phyloP scores from a whole-genome alignment of 257 asterid species.

The Ilex aquifolium region DNA sequence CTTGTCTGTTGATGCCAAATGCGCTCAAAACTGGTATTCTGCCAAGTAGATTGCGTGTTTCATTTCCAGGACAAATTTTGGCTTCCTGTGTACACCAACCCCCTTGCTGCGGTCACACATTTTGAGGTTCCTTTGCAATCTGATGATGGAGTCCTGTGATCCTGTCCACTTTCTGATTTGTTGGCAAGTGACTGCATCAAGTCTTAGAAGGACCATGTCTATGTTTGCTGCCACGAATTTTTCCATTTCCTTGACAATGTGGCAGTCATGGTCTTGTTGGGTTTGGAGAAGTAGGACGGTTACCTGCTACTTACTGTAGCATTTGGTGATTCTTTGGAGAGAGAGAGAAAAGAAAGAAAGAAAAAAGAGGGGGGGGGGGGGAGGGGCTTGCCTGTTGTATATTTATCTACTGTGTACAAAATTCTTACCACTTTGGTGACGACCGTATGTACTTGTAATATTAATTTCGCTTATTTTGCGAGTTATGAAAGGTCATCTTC shows the following conservation, averaged over 20 bases:
- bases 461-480: too few species aligned
- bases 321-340: not conserved
- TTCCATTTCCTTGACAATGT: not conserved
- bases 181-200: not conserved
- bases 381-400: too few species aligned
- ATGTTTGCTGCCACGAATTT: not conserved
- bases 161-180: not conserved
- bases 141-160: not conserved
- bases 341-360: too few species aligned
- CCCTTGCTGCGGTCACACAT: not conserved
- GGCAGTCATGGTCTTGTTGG: not conserved
- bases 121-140: not conserved
- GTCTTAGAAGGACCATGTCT: not conserved
- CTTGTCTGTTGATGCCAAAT: slow-evolving; percentile 91
- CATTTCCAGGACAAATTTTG: not conserved
- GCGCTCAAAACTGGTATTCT: slow-evolving; percentile 83
- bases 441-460: too few species aligned
- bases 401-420: too few species aligned
- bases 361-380: too few species aligned
- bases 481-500: too few species aligned
- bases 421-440: too few species aligned
- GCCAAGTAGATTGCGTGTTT: slow-evolving; percentile 53
- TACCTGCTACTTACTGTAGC: not conserved
- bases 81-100: not conserved
- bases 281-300: not conserved